Evolutionary conservation across 164 flowering plant species (phyloP), one percentile per base, ranked within the genome.

Genomic region (Sedum album): DNA sequence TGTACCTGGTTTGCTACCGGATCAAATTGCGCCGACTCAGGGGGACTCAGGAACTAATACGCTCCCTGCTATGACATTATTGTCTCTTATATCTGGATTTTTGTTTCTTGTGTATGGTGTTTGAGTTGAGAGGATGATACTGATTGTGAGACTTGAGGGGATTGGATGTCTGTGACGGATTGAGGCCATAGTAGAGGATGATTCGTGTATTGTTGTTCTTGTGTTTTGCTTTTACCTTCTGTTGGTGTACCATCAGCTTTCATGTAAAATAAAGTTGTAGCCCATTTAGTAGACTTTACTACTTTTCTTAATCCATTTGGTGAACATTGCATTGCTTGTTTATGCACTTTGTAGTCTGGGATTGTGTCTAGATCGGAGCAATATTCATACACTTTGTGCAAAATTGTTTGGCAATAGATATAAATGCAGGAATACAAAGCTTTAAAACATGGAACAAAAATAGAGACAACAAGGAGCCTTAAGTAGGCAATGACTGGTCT

Each of bases 1-100:
- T 57, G 60, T 55, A 2, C 60, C 60, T 6, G 60, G 60, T 21
- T 57, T 57, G 62, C 33, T 26, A 3, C 62, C 62, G 5, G 62
- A 57, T 57, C 62, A 57, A 33, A 57, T 57, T 57, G 62, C 62
- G 35, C 62, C 62, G 6, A 57, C 62, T 26, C 62, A 28, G 28
- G 62, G 33, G 18, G 14, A 28, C 33, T 57, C 62, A 11, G 33
- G 62, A 28, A 26, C 6, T 1, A 28, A 26, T 26, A 30, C 33
- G 20, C 62, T 11, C 20, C 15, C 33, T 26, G 20, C 62, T 28
- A n/a, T n/a, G n/a, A 26, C 61, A 13, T 57, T 57, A 2, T 18
- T 30, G 35, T 57, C 20, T 57, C 17, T 57, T 57, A 6, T 28
- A 13, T 57, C 62, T 28, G 62, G 20, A 18, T 57, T 57, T 13